Evolutionary conservation across 176 grass and related monocot species (phyloP).

Genomic region (Triticum urartu): DNA sequence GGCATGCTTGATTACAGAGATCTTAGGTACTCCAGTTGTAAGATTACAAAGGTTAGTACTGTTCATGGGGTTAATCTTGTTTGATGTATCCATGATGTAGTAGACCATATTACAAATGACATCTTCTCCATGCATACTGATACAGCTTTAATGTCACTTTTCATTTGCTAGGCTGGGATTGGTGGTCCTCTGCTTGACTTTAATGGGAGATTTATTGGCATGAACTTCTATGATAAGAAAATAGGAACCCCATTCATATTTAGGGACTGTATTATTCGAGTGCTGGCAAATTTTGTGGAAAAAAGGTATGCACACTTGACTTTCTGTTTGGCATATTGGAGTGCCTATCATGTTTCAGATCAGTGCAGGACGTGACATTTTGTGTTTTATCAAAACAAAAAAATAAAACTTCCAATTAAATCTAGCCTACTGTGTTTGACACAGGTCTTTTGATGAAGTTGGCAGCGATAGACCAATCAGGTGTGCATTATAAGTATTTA

Average conservation of each 20-base stretch:
- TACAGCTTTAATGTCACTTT: background rate
- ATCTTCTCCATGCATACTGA: background rate
- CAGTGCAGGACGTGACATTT: background rate
- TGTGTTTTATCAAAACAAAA: background rate
- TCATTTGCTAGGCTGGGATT: constrained; percentile 28
- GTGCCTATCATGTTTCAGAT: too few relatives aligned
- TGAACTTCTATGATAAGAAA: constrained; percentile 29
- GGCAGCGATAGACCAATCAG: background rate
- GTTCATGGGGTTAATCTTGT: background rate
- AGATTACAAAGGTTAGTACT: constrained; percentile 19
- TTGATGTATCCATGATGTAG: background rate
- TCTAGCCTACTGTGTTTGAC: background rate
- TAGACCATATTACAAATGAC: background rate
- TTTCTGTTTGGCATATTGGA: background rate
- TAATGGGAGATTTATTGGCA: constrained; percentile 12
- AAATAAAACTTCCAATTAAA: background rate
- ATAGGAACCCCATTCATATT: constrained; percentile 6
- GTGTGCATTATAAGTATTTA: background rate
- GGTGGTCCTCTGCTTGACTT: constrained; percentile 15
- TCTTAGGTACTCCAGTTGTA: constrained; percentile 6
- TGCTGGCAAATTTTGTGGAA: constrained; percentile 3
- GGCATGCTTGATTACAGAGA: background rate
- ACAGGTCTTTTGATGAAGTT: background rate
- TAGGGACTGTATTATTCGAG: background rate
- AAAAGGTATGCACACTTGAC: background rate